A percentile compares a stretch with the other conserved stretches of the same genome.
Evolutionary conservation across 2,329 filamentous ascomycete species (phyloP).

Genomic region (Paraphoma sp.): DNA sequence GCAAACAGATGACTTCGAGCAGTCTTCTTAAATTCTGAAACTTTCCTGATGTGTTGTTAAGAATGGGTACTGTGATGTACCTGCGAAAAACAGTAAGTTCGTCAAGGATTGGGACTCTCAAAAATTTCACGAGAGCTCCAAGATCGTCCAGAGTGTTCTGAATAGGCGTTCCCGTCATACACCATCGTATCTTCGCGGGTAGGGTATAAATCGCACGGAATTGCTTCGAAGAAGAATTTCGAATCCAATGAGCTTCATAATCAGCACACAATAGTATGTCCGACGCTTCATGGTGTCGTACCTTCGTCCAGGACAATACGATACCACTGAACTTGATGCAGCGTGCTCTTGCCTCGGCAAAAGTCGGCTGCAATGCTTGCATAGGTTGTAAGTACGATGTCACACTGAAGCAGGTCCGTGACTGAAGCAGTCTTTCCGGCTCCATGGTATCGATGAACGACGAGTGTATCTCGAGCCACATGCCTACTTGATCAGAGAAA

Average conservation of each 20-base stretch:
- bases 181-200: constrained; percentile 16
- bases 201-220: constrained; percentile 14
- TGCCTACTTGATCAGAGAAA: not conserved
- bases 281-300: not conserved
- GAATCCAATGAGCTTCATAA: not conserved
- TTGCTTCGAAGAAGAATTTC: constrained; percentile 14
- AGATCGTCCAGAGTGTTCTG: constrained; percentile 50
- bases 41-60: not conserved
- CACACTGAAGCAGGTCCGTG: constrained; percentile 3
- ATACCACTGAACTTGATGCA: constrained; percentile 23
- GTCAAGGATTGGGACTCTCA: constrained; percentile 11
- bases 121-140: constrained; percentile 36
- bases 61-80: constrained; percentile 2
- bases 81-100: constrained; percentile 5
- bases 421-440: not conserved
- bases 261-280: not conserved
- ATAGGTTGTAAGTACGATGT: constrained; percentile 27
- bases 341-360: not conserved
- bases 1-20: constrained; percentile 13
- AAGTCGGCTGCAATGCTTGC: constrained; percentile 16
- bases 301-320: constrained; percentile 32
- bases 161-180: constrained; percentile 26
- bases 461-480: not conserved
- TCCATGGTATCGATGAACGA: not conserved
- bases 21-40: constrained; percentile 12